phyloP scores from a whole-genome alignment of 192 early-diverging fungal species.

The Funneliformis geosporum region DNA sequence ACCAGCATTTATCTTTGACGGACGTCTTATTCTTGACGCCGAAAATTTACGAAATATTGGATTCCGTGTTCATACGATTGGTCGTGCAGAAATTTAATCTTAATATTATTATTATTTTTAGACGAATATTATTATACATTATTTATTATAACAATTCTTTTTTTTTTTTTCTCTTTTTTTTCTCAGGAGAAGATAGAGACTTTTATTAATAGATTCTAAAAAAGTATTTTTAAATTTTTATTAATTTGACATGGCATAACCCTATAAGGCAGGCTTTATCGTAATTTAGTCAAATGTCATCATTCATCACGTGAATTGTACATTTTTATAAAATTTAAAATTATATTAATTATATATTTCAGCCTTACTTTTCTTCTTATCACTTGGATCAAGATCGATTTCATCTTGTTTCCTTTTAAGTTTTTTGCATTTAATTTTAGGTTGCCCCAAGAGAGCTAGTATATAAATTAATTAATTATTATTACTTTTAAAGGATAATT shows the following conservation, averaged over 20 bases:
- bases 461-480: neutral
- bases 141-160: neutral
- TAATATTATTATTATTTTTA: neutral
- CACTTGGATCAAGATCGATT: neutral
- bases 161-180: too few relatives aligned
- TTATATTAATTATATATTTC: neutral
- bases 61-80: conserved; percentile 74
- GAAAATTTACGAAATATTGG: conserved; percentile 71
- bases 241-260: too few relatives aligned
- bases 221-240: too few relatives aligned
- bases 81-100: conserved; percentile 45
- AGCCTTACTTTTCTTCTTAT: neutral
- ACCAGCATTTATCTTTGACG: conserved; percentile 90
- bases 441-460: neutral
- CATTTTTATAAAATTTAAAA: neutral
- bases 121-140: neutral
- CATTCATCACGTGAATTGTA: neutral
- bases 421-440: neutral
- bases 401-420: neutral
- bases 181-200: too few relatives aligned
- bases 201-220: too few relatives aligned
- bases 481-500: neutral
- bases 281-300: too few relatives aligned
- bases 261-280: too few relatives aligned
- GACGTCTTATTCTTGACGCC: conserved; percentile 76